Evolutionary conservation across 352 stramenopile genomes (phyloP).

Genomic region (Detonula confervacea): DNA sequence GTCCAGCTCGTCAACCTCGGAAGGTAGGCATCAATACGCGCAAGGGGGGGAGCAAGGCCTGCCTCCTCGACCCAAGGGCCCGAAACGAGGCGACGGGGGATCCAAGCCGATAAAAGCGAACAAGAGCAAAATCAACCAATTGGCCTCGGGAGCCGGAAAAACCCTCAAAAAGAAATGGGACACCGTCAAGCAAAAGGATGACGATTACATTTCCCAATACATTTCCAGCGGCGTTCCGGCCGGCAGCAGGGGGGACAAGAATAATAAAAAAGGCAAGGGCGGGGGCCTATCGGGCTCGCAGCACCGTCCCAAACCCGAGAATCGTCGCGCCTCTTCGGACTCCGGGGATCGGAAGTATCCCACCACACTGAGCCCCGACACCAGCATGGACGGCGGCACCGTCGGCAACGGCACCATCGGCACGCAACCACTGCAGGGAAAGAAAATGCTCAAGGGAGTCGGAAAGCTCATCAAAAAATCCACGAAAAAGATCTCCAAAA

Average conservation of each 20-base stretch:
- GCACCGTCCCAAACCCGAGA: not conserved
- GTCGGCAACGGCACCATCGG: not conserved
- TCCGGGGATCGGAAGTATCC: not conserved
- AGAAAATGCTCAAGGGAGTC: conserved; percentile 5
- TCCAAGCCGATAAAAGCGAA: not conserved
- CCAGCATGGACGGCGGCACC: not conserved
- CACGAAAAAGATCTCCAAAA: not conserved
- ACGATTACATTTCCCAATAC: conserved; percentile 10
- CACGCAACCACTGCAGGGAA: not conserved
- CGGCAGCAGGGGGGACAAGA: too few species aligned
- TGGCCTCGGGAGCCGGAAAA: not conserved
- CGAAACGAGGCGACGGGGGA: not conserved
- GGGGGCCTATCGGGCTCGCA: not conserved
- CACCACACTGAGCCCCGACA: not conserved
- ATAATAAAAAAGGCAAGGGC: not conserved
- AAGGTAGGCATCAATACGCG: not conserved
- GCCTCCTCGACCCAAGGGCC: not conserved
- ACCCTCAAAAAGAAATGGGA: conserved; percentile 27
- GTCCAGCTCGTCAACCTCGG: not conserved
- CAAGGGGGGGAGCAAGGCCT: not conserved
- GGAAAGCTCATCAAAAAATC: not conserved
- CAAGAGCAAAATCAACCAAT: conserved; percentile 5
- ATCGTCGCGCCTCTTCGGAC: not conserved
- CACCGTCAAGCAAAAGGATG: not conserved
- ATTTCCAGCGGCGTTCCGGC: conserved; percentile 17